Evolutionary conservation across 139 green algal species (phyloP), one percentile per base, ranked within the genome.

Genomic region (Picochlorum sp.): DNA sequence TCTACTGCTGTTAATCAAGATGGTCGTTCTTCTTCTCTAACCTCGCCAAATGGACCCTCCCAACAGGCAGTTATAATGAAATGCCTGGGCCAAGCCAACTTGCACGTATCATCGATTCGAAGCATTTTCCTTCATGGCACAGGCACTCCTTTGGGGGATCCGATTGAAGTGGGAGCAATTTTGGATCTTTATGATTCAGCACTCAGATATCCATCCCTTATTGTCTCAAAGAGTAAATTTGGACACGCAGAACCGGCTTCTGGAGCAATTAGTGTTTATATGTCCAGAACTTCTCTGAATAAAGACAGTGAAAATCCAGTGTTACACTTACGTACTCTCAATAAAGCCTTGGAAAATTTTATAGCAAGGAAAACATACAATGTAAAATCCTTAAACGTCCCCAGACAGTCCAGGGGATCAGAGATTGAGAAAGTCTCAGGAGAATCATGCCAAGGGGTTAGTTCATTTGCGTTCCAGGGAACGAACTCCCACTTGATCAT

Each of bases 41-140:
- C 87, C 0, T 85, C 89, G 7, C 89, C 89, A 39, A 93, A 89
- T 64, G 88, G 87, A 0, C 82, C 84, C 4, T 78, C 85, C 10
- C 88, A 95, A 67, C 74, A 88, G 63, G 66, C 55, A 13, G 78
- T 90, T 26, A 72, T 94, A 2, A 47, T 67, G 2, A 41, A 41
- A 2, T 78, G 79, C 1, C 59, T 87, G 24, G 14, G 1, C 12
- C 26, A n/a, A 1, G 45, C 56, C 0, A 78, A 47, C 26, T 13
- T 51, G 9, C 50, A n/a, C 1, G 32, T 57, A 1, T 28, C 24
- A 2, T 30, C 5, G 1, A 10, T 76, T 5, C 5, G n/a, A 9
- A 33, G n/a, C 30, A 20, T 26, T 32, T n/a, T 0, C 24, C 44
- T 53, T 5, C 44, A 32, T 40, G 14, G 24, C 35, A 18, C 69